phyloP scores from a whole-genome alignment of 257 asterid genomes.

The Cruciata laevipes region DNA sequence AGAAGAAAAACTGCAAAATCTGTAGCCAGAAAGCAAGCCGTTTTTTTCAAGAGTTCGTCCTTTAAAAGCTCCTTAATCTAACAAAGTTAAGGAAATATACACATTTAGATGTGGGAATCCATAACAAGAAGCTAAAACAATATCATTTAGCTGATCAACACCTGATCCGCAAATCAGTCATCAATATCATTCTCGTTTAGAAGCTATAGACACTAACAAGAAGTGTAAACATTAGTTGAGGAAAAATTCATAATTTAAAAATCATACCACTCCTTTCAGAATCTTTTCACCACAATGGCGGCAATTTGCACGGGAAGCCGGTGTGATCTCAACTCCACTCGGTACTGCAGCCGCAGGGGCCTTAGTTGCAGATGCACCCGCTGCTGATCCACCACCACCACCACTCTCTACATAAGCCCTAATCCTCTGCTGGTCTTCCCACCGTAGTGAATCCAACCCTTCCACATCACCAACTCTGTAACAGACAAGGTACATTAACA shows the following conservation, averaged over 20 bases:
- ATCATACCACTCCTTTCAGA: slow-evolving; percentile 69
- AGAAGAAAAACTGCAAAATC: not conserved
- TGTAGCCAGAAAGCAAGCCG: not conserved
- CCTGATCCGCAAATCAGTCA: not conserved
- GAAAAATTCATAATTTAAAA: not conserved
- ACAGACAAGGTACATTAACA: slow-evolving; percentile 8
- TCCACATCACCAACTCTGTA: slow-evolving; percentile 79
- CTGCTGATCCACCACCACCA: slow-evolving; percentile 10
- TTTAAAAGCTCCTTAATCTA: not conserved
- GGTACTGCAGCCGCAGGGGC: slow-evolving; percentile 32
- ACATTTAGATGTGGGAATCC: not conserved
- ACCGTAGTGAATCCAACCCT: slow-evolving; percentile 78
- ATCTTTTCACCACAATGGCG: slow-evolving; percentile 64
- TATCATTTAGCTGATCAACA: not conserved
- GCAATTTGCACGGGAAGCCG: slow-evolving; percentile 79
- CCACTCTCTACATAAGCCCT: slow-evolving; percentile 50
- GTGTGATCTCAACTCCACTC: slow-evolving; percentile 58
- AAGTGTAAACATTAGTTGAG: not conserved
- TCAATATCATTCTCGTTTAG: not conserved
- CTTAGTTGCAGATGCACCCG: slow-evolving; percentile 31
- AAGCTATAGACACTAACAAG: too few relatives aligned
- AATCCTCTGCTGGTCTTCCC: slow-evolving; percentile 91
- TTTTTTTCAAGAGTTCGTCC: not conserved
- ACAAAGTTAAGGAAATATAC: not conserved
- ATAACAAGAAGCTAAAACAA: not conserved